Evolutionary conservation across 2,329 filamentous ascomycete genomes (phyloP).

Genomic region (Truncatella angustata): DNA sequence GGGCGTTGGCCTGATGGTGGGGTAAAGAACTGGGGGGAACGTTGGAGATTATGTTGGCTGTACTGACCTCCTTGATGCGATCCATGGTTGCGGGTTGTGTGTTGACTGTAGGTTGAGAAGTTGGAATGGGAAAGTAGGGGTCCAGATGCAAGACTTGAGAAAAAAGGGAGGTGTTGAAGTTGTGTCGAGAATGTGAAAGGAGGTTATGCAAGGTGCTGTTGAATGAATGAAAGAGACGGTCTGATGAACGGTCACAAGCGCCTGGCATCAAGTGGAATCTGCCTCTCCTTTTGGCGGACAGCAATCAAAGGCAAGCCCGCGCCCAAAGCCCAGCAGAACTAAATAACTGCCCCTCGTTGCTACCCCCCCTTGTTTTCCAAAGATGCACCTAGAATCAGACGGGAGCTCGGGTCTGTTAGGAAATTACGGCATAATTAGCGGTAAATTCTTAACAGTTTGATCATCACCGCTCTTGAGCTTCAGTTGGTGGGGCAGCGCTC

Average conservation of each 20-base stretch:
- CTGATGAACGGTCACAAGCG: constrained; percentile 3
- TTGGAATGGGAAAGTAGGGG: constrained; percentile 18
- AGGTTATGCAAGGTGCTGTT: constrained; percentile 7
- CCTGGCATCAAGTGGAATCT: constrained; percentile 7
- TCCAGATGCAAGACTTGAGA: not conserved
- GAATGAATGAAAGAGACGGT: constrained; percentile 9
- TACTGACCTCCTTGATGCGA: constrained; percentile 83
- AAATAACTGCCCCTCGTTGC: constrained; percentile 8
- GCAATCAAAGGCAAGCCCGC: not conserved
- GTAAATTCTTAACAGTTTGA: constrained; percentile 10
- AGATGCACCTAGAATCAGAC: constrained; percentile 7
- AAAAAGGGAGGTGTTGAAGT: constrained; percentile 1
- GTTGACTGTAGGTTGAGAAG: not conserved
- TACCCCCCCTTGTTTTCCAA: not conserved
- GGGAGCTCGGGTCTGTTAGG: not conserved
- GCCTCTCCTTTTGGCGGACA: constrained; percentile 3
- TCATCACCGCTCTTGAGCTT: not conserved
- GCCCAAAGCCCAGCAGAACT: constrained; percentile 2
- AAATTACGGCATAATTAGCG: not conserved
- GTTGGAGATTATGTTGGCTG: constrained; percentile 14
- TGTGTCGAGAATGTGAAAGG: constrained; percentile 2
- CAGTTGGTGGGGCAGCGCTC: constrained; percentile 1
- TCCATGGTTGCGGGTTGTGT: constrained; percentile 60
- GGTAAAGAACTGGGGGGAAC: constrained; percentile 25
- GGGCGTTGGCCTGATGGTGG: constrained; percentile 25